Conservation (phyloP, 192 early-diverging fungal genomes). For the Irineochytrium annulatum region DNA sequence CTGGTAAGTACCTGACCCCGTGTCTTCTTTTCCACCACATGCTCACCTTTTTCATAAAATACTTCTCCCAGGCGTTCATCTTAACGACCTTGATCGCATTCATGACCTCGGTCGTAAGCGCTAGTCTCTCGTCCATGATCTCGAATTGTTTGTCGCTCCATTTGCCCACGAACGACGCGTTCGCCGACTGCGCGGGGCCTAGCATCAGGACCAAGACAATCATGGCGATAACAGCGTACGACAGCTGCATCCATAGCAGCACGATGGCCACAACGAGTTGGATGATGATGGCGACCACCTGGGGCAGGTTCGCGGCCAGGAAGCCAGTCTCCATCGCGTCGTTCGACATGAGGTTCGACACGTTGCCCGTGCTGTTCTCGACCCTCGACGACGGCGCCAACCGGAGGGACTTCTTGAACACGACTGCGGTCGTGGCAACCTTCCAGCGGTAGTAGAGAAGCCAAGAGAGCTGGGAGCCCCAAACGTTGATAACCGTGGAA, state of each 20-base stretch:
- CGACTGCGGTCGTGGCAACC: constrained; percentile 4
- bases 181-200: constrained; percentile 5
- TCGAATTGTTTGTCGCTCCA: too few species aligned
- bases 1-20: too few species aligned
- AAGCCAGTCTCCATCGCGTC: constrained; percentile 14
- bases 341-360: constrained; percentile 15
- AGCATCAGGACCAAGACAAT: constrained; percentile 2
- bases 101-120: constrained; percentile 62
- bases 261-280: constrained; percentile 5
- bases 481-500: background rate
- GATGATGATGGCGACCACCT: constrained; percentile 6
- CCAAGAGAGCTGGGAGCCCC: constrained; percentile 11
- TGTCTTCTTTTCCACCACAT: too few species aligned
- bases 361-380: constrained; percentile 7
- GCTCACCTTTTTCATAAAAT: too few species aligned
- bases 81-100: constrained; percentile 73
- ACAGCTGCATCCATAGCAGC: constrained; percentile 11
- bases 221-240: constrained; percentile 1
- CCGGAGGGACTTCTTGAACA: constrained; percentile 14
- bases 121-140: constrained; percentile 65
- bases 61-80: constrained; percentile 66
- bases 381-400: constrained; percentile 1
- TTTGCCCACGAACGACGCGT: constrained; percentile 10
- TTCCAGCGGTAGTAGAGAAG: constrained; percentile 13
- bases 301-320: constrained; percentile 10